Evolutionary conservation across 2,329 filamentous ascomycete species (phyloP), one percentile per base, ranked within the genome.

Genomic region (Cladorrhinum sp.): DNA sequence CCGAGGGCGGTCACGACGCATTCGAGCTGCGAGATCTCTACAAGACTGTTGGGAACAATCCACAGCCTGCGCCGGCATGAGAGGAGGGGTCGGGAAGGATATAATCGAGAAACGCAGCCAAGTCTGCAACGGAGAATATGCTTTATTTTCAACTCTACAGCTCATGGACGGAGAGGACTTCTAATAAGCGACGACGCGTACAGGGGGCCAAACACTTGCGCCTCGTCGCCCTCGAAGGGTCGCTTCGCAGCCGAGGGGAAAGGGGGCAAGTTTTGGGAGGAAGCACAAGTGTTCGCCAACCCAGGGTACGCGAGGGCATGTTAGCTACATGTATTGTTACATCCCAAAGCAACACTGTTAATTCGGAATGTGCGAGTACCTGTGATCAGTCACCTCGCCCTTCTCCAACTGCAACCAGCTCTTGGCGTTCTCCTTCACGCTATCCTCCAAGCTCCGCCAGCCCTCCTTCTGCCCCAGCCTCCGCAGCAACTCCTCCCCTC

Each of bases 21-120:
- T 86, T 88, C 71, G 85, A 88, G 77, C 75, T 87, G 66, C 77
- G 85, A 51, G 85, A 87, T 59, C 73, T 87, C 55, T 88, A 88
- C 73, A 86, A 86, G 73, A 82, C 80, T 1, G 82, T 88, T 0
- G 84, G 85, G 1, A 88, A 88, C 64, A 82, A 83, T 48, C 75
- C 75, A 1, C 75, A 76, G 59, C 73, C 75, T 6, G 55, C 74
- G 42, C 71, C 73, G 1, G 65, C 72, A 1, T 78, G 72, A 77
- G 20, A 9, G 20, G 30, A 21, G 50, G 18, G 54, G n/a, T n/a
- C n/a, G n/a, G n/a, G n/a, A n/a, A n/a, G n/a, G n/a, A n/a, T n/a
- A n/a, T n/a, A n/a, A n/a, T n/a, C n/a, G n/a, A n/a, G n/a, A n/a
- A n/a, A n/a, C n/a, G n/a, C n/a, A n/a, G n/a, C n/a, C n/a, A n/a